Conservation (phyloP, 2,329 filamentous ascomycete genomes). For the Furcasterigmium furcatum region DNA sequence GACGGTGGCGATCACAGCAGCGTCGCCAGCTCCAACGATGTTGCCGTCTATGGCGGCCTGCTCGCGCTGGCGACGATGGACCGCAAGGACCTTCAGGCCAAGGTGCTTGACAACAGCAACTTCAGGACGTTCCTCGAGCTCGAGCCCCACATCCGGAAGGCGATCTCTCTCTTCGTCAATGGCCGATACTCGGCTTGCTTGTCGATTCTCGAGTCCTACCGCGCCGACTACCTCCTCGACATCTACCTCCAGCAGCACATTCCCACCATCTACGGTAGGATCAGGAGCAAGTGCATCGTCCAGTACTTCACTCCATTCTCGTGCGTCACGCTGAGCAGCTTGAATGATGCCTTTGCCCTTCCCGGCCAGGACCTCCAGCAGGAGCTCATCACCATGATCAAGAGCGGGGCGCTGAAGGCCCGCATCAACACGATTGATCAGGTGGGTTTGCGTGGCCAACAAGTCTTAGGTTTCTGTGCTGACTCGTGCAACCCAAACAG, state of each 20-base stretch:
- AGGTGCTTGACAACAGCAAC: conserved; percentile 73
- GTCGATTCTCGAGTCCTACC: conserved; percentile 76
- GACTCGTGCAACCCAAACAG: conserved; percentile 27
- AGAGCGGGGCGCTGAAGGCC: conserved; percentile 66
- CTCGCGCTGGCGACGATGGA: conserved; percentile 89
- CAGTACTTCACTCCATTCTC: conserved; percentile 93
- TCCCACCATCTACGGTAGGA: conserved; percentile 63
- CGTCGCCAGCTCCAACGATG: conserved; percentile 77
- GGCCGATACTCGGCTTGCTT: conserved; percentile 87
- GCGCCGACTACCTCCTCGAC: conserved; percentile 85
- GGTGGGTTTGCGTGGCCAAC: conserved; percentile 33
- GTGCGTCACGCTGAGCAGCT: conserved; percentile 74
- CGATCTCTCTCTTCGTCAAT: conserved; percentile 84
- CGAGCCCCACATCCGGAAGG: conserved; percentile 90
- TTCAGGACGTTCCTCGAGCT: conserved; percentile 90
- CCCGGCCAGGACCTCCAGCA: conserved; percentile 61
- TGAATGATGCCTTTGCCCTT: conserved; percentile 73
- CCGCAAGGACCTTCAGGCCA: conserved; percentile 67
- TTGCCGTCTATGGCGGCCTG: conserved; percentile 88
- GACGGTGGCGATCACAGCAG: conserved; percentile 57
- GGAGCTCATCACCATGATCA: conserved; percentile 79
- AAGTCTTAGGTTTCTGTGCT: not conserved
- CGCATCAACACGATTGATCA: conserved; percentile 82
- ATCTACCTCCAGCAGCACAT: conserved; percentile 79
- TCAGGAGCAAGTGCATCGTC: conserved; percentile 88